A percentile compares a stretch with the other conserved stretches of the same genome.
These are phyloP conservation scores for Rhazya stricta DNA, from an alignment of 257 asterid species.

Conservation along the genomic window DNA sequence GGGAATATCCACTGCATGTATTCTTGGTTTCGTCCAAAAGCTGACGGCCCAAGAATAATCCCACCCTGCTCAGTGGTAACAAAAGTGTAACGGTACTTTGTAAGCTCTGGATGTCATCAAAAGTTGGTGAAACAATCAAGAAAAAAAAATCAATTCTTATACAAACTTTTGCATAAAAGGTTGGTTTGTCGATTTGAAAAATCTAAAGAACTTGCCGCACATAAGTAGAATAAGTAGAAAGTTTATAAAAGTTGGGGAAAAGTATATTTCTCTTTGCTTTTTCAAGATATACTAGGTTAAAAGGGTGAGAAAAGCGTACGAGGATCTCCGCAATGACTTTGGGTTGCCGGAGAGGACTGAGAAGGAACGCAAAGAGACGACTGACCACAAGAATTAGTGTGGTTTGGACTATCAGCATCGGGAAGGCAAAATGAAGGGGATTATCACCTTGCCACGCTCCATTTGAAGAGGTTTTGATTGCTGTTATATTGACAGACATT, in stretches of 20 bases:
- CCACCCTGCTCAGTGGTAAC: constrained; percentile 38
- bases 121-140: too few species aligned
- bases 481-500: constrained; percentile 32
- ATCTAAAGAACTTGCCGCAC: too few species aligned
- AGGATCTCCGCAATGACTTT: constrained; percentile 54
- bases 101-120: too few species aligned
- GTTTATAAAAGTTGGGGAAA: too few species aligned
- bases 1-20: constrained; percentile 49
- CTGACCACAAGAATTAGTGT: constrained; percentile 34
- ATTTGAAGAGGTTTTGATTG: constrained; percentile 41
- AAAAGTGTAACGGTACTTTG: too few species aligned
- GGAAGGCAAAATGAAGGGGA: constrained; percentile 50
- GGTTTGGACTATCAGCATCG: constrained; percentile 53
- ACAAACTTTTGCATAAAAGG: too few species aligned
- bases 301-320: constrained; percentile 24
- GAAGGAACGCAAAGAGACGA: constrained; percentile 44
- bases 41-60: constrained; percentile 52
- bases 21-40: constrained; percentile 37
- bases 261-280: too few species aligned
- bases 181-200: too few species aligned
- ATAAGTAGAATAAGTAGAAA: too few species aligned
- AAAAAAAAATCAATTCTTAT: too few species aligned
- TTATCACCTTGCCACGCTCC: constrained; percentile 61
- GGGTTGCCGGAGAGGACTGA: constrained; percentile 66
- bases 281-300: too few species aligned